phyloP scores from a whole-genome alignment of 176 grass and related monocot species.

The Luzula sylvatica region DNA sequence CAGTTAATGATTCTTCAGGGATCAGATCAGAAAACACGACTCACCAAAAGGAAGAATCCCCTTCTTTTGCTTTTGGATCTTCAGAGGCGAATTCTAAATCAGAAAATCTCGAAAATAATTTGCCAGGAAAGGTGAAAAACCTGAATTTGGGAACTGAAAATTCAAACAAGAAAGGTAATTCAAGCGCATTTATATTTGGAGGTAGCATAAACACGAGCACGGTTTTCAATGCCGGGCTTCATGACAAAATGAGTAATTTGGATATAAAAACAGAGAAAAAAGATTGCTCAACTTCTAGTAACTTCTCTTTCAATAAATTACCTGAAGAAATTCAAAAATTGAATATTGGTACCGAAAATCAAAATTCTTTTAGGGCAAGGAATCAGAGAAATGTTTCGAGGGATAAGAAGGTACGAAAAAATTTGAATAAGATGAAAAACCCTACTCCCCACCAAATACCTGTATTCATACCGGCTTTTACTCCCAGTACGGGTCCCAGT shows the following conservation, averaged over 20 bases:
- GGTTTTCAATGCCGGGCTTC: conserved; percentile 3
- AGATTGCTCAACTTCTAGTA: conserved; percentile 3
- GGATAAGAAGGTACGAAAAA: conserved; percentile 53
- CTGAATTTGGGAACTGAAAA: conserved; percentile 37
- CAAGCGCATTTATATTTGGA: conserved; percentile 43
- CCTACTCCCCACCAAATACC: conserved; percentile 17
- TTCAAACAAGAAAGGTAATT: conserved; percentile 27
- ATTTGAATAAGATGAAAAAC: conserved; percentile 34
- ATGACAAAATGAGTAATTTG: conserved; percentile 16
- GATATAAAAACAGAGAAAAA: conserved; percentile 13
- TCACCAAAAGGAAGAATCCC: conserved; percentile 22
- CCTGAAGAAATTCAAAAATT: conserved; percentile 52
- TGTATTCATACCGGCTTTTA: conserved; percentile 24
- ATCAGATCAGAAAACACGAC: background rate
- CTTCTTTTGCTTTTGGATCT: conserved; percentile 22
- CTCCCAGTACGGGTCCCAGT: conserved; percentile 6
- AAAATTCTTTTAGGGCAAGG: conserved; percentile 30
- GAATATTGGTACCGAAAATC: conserved; percentile 37
- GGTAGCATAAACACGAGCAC: conserved; percentile 25
- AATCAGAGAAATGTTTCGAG: conserved; percentile 43
- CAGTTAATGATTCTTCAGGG: background rate
- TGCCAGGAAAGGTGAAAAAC: conserved; percentile 50
- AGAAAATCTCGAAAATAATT: conserved; percentile 26
- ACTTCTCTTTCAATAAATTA: conserved; percentile 34
- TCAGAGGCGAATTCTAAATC: conserved; percentile 20